Evolutionary conservation across 140 eudicot genomes (phyloP).

Genomic region (Senecio squalidus): DNA sequence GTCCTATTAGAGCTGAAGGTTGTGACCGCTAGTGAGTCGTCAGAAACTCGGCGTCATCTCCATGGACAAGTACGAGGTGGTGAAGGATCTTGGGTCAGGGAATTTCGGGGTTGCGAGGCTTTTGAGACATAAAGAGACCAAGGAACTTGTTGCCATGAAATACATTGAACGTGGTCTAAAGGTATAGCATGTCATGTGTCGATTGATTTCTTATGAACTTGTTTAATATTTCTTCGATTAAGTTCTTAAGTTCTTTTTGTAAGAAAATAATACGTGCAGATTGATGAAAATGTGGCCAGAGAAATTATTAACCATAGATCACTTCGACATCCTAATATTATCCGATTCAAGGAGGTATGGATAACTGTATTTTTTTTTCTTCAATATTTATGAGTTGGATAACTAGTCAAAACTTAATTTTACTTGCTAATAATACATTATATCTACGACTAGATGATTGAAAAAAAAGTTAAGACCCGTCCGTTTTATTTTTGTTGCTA

Average conservation of each 20-base stretch:
- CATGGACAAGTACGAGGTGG: slow-evolving; percentile 79
- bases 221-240: neutral
- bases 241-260: neutral
- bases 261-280: slow-evolving; percentile 19
- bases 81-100: slow-evolving; percentile 82
- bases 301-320: slow-evolving; percentile 63
- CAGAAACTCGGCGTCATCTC: neutral
- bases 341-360: slow-evolving; percentile 53
- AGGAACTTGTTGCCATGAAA: slow-evolving; percentile 81
- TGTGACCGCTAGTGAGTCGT: no score
- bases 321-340: slow-evolving; percentile 64
- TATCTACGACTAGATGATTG: no score
- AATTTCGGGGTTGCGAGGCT: slow-evolving; percentile 95
- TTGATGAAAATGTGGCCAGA: slow-evolving; percentile 62
- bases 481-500: neutral
- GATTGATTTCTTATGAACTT: neutral
- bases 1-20: no score
- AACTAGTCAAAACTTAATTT: no score
- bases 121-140: slow-evolving; percentile 75
- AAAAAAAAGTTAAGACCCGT: neutral
- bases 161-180: slow-evolving; percentile 72
- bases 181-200: slow-evolving; percentile 26
- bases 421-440: no score
- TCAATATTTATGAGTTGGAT: neutral
- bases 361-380: neutral